Evolutionary conservation across 2,329 filamentous ascomycete genomes (phyloP), one percentile per base, ranked within the genome.

Genomic region (Davidsoniella virescens): DNA sequence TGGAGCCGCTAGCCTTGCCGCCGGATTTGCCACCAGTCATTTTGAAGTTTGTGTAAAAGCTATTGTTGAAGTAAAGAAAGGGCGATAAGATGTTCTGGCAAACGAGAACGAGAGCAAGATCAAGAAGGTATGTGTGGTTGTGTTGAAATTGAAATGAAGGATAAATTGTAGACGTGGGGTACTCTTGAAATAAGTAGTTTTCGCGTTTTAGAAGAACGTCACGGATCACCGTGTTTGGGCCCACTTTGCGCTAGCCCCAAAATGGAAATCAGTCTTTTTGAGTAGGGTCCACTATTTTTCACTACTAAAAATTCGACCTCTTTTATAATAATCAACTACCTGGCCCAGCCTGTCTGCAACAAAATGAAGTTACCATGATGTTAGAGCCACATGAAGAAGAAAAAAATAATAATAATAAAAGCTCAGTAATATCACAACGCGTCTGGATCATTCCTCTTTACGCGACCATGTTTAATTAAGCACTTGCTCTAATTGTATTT

Each of bases 1-100:
- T 98, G 76, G 84, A 83, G 75, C 88, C 87, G 75, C 84, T 90
- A 76, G 90, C 88, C 84, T 96, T 96, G 82, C 92, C 92, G 72
- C 92, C 92, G 75, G 90, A 95, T 76, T 98, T 98, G 72, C 92
- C 92, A 72, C 90, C 90, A 87, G 92, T 94, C 92, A 98, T 98
- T 84, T 86, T 95, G 82, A 78, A 63, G 59, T 59, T 64, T 49
- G 44, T 12, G 29, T 9, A 8, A 37, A 47, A 20, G 44, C 16
- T 38, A 8, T 2, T 4, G 26, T 6, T 25, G 29, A n/a, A 26
- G 26, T 5, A 37, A 37, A 23, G 29, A n/a, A 39, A 29, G 4
- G 29, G n/a, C n/a, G n/a, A 10, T 33, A 4, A 12, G 2, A 12
- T 12, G 29, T 33, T 33, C 29, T 12, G 29, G 29, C 4, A 8